A percentile compares a stretch with the other conserved stretches of the same genome.
Conservation (phyloP, 2,329 filamentous ascomycete genomes). For the Anthostomella pinea region DNA sequence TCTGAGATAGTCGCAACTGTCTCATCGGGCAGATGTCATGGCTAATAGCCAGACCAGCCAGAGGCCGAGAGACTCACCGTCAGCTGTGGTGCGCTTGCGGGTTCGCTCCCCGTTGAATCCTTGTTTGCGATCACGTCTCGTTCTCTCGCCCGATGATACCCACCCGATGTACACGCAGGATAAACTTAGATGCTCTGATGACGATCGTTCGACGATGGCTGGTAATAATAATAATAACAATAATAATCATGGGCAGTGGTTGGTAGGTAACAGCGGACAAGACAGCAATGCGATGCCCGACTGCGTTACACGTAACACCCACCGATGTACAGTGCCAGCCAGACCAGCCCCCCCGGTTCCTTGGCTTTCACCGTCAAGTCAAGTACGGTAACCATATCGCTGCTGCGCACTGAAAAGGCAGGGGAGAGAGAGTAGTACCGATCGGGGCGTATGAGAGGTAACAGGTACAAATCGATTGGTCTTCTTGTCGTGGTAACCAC, state of each 20-base stretch:
- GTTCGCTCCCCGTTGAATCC: constrained; percentile 13
- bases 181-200: constrained; percentile 18
- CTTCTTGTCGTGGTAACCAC: no score
- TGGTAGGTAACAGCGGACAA: no score
- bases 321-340: not conserved
- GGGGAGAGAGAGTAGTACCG: constrained; percentile 2
- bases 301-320: constrained; percentile 18
- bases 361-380: constrained; percentile 7
- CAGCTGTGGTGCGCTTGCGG: constrained; percentile 3
- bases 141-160: constrained; percentile 15
- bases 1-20: no score
- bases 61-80: no score
- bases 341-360: constrained; percentile 6
- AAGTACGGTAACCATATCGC: constrained; percentile 2
- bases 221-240: no score
- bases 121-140: constrained; percentile 22
- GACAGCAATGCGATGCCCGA: constrained; percentile 9
- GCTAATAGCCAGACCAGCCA: no score
- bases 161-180: constrained; percentile 2
- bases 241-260: no score
- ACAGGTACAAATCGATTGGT: no score
- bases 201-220: constrained; percentile 23
- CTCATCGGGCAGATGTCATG: not conserved
- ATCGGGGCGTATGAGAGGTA: no score
- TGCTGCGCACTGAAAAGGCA: constrained; percentile 5